Base-by-base conservation (phyloP, 176 grass and related monocot species). In the Tuctoria greenei region DNA sequence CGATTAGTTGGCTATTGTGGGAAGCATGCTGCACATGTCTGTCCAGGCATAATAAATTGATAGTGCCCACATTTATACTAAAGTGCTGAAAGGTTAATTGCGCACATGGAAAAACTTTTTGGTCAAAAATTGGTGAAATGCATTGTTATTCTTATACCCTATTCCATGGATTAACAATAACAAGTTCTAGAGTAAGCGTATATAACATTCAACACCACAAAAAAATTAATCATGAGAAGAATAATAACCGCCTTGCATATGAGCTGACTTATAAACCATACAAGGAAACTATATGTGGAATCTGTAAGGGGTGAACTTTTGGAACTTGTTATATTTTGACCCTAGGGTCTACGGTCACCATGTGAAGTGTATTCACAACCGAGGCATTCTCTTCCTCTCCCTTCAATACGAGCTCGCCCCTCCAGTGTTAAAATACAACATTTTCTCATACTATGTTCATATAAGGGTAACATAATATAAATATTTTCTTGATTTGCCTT, bases 31-130 rank as follows among this genome's bases (percentile, higher is more conserved):
- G 15, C 17, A 56, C 23, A 31, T 61, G 10, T 21, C 6, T 23
- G 18, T 50, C 35, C 20, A 49, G 44, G 57, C 8, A 39, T 7
- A 55, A 55, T 54, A 54, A 54, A 54, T 23, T 55, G 51, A 55
- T 25, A 43, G 64, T 35, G 59, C n/a, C 7, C n/a, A 25, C 52
- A 58, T 58, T n/a, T n/a, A 40, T 40, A 26, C 21, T 61, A 62
- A 84, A 21, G 15, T 64, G 15, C 24, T 25, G 44, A 24, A 71
- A 72, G 37, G 36, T 54, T 78, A 54, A 64, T 51, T 71, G 34
- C 4, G 7, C 37, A 13, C 47, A 55, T 52, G 25, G 27, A 27
- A 55, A 66, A 24, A 44, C 0, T 37, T 74, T 73, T 66, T 35
- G 44, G 20, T 31, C 64, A 41, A 47, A 16, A 16, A 13, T 16